These are phyloP conservation scores for Thielaviopsis punctulata DNA, from an alignment of 2,329 filamentous ascomycete species.

Conservation along the genomic window DNA sequence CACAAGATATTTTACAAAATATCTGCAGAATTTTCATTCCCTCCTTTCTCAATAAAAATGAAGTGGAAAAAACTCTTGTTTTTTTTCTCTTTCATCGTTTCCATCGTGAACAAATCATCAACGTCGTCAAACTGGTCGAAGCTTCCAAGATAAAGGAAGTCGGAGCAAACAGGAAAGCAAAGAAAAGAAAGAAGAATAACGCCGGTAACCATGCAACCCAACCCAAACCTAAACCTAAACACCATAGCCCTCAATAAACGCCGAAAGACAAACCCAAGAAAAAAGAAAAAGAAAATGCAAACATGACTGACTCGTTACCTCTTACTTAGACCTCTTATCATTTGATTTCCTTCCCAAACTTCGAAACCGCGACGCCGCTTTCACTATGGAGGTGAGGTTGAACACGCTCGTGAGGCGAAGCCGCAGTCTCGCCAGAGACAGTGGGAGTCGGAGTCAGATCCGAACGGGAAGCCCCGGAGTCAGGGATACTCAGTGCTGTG, in stretches of 20 bases:
- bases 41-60: neutral
- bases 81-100: neutral
- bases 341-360: neutral
- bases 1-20: neutral
- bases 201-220: neutral
- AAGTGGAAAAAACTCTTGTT: neutral
- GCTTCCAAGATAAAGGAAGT: neutral
- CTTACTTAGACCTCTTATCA: neutral
- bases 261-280: neutral
- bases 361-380: constrained; percentile 4
- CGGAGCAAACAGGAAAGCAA: neutral
- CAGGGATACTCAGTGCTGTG: neutral
- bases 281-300: neutral
- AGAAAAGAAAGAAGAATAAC: neutral
- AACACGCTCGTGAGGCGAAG: constrained; percentile 9
- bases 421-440: constrained; percentile 4
- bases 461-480: neutral
- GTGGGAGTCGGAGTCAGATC: constrained; percentile 3
- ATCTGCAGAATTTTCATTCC: neutral
- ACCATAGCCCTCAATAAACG: too few species aligned
- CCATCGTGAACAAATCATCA: neutral
- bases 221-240: too few species aligned
- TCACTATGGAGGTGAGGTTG: constrained; percentile 10
- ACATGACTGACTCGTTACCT: neutral
- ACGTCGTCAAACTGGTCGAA: neutral